Conservation (phyloP, 805 yeast species). For the Isabelozyma heimii region DNA sequence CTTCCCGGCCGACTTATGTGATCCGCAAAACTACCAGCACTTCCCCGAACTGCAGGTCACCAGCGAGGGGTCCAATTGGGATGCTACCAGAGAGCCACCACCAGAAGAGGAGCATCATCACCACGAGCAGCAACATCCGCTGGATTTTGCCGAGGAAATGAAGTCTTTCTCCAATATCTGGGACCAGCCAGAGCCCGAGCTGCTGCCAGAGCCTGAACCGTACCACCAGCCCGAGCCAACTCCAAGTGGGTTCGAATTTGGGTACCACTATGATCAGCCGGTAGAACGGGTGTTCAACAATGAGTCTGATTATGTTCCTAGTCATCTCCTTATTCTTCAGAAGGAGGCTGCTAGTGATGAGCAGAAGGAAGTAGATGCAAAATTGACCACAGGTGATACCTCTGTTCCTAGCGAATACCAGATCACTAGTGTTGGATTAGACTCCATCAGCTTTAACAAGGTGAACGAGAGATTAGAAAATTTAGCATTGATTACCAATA, state of each 20-base stretch:
- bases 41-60: conserved; percentile 9
- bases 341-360: not conserved
- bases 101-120: conserved; percentile 22
- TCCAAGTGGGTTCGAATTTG: not conserved
- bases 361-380: not conserved
- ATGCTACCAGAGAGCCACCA: conserved; percentile 43
- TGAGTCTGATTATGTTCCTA: conserved; percentile 25
- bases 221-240: too few relatives aligned
- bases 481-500: conserved; percentile 10
- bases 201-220: not conserved
- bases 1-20: conserved; percentile 22
- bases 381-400: not conserved
- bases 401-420: not conserved
- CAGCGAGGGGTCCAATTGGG: conserved; percentile 34
- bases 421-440: not conserved
- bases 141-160: conserved; percentile 11
- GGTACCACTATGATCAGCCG: not conserved
- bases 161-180: conserved; percentile 21
- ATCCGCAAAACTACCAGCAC: conserved; percentile 29
- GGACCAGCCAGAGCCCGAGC: conserved; percentile 15
- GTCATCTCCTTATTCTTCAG: conserved; percentile 15
- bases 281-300: conserved; percentile 33
- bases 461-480: conserved; percentile 9
- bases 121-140: not conserved
- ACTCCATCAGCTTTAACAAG: conserved; percentile 2